Base-by-base conservation (phyloP, 495 filamentous ascomycete species). In the Friedmanniomyces endolithicus region DNA sequence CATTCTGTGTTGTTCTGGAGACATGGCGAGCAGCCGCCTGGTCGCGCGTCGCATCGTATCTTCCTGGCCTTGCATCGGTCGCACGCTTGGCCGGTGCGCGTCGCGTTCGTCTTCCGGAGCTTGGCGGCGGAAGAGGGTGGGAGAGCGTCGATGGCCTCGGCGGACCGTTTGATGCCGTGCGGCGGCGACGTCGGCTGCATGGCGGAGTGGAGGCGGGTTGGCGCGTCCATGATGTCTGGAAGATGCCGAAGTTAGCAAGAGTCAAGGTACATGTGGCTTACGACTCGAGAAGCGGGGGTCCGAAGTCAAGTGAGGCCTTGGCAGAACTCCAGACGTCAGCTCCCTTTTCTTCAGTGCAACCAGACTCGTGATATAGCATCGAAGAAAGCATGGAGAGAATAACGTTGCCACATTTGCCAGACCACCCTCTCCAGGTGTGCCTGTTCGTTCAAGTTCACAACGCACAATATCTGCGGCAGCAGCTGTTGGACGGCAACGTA, bases 31-130 rank as follows among this genome's bases (percentile, higher is more conserved):
- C 88, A 94, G 43, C 87, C 86, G 46, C 80, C 78, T 27, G 78
- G 73, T 25, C 81, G 70, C 33, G 76, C 79, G 69, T 94, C 88
- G 72, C 88, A 94, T 55, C 82, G 79, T 50, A 92, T 89, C 68
- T 90, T 90, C 24, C 88, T 82, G 37, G 87, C 74, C 76, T 88
- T 88, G 75, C 89, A 95, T 48, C 89, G 77, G 64, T 95, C 89
- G 74, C 89, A 95, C 4, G 89, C 89, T 66, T 92, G 88, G 2
- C 86, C 85, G 0, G 86, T 92, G 17, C 87, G 76, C 19, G 77
- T 81, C 48, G 81, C 82, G 19, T 11, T 25, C 4, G 47, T 50
- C 29, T 50, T 50, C 19, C 47, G 47, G 11, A 20, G 24, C 20
- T 55, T 37, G 43, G 43, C 12, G 8, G 48, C 25, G 48, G 29